phyloP scores from a whole-genome alignment of 306 rosid species.

The Prunus davidiana region DNA sequence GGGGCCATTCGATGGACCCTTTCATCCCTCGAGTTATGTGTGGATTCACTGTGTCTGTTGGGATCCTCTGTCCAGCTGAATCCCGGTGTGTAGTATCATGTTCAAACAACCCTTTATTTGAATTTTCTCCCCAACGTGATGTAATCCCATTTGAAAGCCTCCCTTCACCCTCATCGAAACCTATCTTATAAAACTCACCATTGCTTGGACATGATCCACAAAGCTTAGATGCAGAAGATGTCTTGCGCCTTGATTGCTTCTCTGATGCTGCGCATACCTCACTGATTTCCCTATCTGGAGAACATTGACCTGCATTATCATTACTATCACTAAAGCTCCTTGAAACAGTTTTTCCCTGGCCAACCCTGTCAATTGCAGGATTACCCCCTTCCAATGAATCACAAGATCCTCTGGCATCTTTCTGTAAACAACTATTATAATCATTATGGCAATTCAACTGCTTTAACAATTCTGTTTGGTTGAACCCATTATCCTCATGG shows the following conservation, averaged over 20 bases:
- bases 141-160: constrained; percentile 21
- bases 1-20: constrained; percentile 66
- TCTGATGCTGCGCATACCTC: constrained; percentile 11
- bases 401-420: constrained; percentile 7
- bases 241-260: constrained; percentile 16
- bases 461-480: neutral
- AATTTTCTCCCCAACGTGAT: constrained; percentile 11
- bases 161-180: constrained; percentile 7
- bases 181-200: constrained; percentile 1
- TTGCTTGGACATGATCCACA: constrained; percentile 13
- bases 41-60: constrained; percentile 40
- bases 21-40: constrained; percentile 63
- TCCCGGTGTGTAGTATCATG: constrained; percentile 24
- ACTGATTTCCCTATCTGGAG: constrained; percentile 12
- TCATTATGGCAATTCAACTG: constrained; percentile 8
- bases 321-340: constrained; percentile 9
- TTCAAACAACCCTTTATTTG: constrained; percentile 11
- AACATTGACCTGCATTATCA: constrained; percentile 1
- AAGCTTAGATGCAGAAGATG: constrained; percentile 18
- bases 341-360: constrained; percentile 3
- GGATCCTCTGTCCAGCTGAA: constrained; percentile 14
- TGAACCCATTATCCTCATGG: constrained; percentile 8
- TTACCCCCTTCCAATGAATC: constrained; percentile 15
- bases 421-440: constrained; percentile 3
- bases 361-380: constrained; percentile 3